Percentiles rank a stretch among this genome's conserved stretches.
These are phyloP conservation scores for Candida khao-thaluensis DNA, from an alignment of 805 yeast genomes.

Conservation along the genomic window DNA sequence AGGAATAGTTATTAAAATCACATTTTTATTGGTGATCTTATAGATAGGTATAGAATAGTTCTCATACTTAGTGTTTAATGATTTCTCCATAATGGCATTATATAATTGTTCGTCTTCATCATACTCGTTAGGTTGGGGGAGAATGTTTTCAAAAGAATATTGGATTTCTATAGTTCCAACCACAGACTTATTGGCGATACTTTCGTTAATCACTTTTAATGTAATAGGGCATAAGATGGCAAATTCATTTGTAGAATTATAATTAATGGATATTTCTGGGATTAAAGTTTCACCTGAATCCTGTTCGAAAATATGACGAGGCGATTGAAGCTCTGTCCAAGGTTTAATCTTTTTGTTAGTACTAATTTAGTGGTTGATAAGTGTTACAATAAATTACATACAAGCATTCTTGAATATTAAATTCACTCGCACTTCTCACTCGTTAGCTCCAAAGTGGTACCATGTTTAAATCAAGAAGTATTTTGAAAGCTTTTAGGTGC, in stretches of 20 bases:
- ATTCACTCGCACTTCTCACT: background rate
- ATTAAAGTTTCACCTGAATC: constrained; percentile 26
- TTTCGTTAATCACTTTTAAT: constrained; percentile 20
- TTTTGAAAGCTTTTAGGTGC: background rate
- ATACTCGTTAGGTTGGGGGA: constrained; percentile 25
- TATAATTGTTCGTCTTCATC: constrained; percentile 55
- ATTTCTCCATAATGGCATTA: constrained; percentile 27
- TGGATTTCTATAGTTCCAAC: constrained; percentile 8
- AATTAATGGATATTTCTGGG: constrained; percentile 26
- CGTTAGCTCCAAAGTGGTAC: background rate
- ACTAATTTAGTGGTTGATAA: background rate
- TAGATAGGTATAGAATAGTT: constrained; percentile 23
- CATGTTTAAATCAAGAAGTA: background rate
- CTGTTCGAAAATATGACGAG: constrained; percentile 52
- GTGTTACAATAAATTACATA: constrained; percentile 14
- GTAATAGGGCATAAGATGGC: constrained; percentile 31
- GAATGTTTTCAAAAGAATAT: constrained; percentile 3
- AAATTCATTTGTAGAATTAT: constrained; percentile 17
- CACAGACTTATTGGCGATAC: constrained; percentile 13
- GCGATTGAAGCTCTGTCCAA: constrained; percentile 46
- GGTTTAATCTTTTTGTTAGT: constrained; percentile 37
- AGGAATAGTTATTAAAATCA: constrained; percentile 29
- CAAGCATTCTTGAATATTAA: constrained; percentile 17
- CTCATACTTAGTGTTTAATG: constrained; percentile 23
- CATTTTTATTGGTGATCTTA: constrained; percentile 6